Evolutionary conservation across 2,329 filamentous ascomycete genomes (phyloP), one percentile per base, ranked within the genome.

Genomic region (Raffaelea albimanens): DNA sequence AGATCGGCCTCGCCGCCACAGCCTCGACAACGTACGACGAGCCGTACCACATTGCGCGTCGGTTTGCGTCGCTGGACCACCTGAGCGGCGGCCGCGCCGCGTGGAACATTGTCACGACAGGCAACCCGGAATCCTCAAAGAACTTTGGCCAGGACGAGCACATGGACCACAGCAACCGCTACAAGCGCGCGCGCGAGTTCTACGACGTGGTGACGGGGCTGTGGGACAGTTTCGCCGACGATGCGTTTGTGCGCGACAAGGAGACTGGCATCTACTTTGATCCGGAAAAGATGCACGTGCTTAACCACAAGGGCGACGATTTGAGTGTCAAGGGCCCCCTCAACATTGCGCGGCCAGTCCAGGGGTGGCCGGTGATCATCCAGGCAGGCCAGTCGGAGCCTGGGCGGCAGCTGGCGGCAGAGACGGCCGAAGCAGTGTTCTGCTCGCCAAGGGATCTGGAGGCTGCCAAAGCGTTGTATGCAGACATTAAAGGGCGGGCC

Each of bases 291-390:
- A 18, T 50, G 22, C 45, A 43, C 22, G 40, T 39, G 11, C 25
- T 50, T 10, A 20, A 48, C 20, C 49, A 50, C 25, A 38, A 45
- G n/a, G 45, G 49, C 10, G 45, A 47, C 9, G 46, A 47, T 14
- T 42, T 47, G 18, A 18, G 40, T 5, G 46, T 2, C 63, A 76
- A 61, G 65, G 50, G 61, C 58, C 21, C 46, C 20, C 29, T 45
- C 3, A 48, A 45, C 38, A 48, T 44, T 22, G 46, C 42, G 3
- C 34, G 42, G 5, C 46, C 46, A 13, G 33, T 41, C n/a, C 46
- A 48, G 38, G 42, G 46, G 5, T 55, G 53, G 20, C 55, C 53
- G 3, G 48, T 57, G 2, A 50, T 56, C 40, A 50, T 57, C n/a
- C 52, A 56, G 40, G 53, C 54, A 4, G 53, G 53, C 14, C 53